A percentile compares a stretch with the other conserved stretches of the same genome.
phyloP scores from a whole-genome alignment of 176 grass and related monocot species.

The Carex cristatella region DNA sequence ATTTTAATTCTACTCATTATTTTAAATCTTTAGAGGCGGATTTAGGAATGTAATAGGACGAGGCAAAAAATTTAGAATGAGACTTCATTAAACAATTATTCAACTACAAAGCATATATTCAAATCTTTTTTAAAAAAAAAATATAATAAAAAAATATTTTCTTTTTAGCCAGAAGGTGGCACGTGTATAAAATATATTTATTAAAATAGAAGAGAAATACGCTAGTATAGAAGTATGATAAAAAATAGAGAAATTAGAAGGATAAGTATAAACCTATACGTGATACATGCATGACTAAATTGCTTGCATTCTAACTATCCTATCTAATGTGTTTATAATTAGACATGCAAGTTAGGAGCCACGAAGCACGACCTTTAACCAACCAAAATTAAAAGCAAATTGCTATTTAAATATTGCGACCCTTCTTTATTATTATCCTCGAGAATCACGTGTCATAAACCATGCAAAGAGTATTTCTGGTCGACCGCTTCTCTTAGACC shows the following conservation, averaged over 20 bases:
- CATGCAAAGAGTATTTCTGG: slow-evolving; percentile 9
- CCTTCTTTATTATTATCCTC: slow-evolving; percentile 14
- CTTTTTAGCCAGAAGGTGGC: too few species aligned
- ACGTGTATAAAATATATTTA: too few species aligned
- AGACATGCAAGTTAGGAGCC: neutral
- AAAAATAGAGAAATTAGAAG: neutral
- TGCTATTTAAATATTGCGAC: neutral
- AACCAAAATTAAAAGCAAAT: neutral
- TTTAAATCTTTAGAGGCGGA: too few species aligned
- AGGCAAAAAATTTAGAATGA: too few species aligned
- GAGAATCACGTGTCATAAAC: slow-evolving; percentile 25
- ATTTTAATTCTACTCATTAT: too few species aligned
- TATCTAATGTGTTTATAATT: neutral
- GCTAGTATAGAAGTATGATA: neutral
- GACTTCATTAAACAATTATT: too few species aligned
- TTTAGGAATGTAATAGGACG: too few species aligned
- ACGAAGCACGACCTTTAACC: neutral
- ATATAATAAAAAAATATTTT: too few species aligned
- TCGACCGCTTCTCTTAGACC: neutral
- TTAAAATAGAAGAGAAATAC: too few species aligned
- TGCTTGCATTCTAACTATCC: neutral
- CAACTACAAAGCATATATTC: too few species aligned
- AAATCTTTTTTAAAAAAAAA: too few species aligned
- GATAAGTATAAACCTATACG: neutral
- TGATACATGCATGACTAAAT: neutral